These are phyloP conservation scores for Arthrinium phaeospermum DNA, from an alignment of 2,329 filamentous ascomycete genomes.

Conservation along the genomic window DNA sequence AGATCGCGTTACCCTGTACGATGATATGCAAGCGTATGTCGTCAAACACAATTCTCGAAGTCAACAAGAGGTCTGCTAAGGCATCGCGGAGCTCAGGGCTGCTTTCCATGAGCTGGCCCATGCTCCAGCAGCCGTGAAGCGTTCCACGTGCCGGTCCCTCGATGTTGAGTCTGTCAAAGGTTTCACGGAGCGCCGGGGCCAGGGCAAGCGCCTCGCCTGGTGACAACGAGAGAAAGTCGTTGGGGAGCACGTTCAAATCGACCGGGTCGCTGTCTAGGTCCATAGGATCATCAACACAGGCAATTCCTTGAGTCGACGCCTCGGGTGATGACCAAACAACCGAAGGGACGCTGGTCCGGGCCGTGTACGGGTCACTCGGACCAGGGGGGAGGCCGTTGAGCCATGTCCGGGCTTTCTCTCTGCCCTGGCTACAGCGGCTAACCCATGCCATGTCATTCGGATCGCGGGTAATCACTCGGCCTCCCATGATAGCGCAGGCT, in stretches of 20 bases:
- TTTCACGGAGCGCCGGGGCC: not conserved
- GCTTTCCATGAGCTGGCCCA: not conserved
- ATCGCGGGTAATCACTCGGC: not conserved
- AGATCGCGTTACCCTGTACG: not conserved
- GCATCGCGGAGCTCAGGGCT: not conserved
- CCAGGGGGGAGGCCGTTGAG: not conserved
- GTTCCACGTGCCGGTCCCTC: not conserved
- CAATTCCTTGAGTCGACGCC: not conserved
- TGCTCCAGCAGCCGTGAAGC: not conserved
- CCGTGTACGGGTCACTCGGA: not conserved
- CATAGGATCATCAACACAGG: not conserved
- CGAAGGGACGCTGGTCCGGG: not conserved
- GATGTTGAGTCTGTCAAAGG: not conserved
- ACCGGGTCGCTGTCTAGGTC: not conserved
- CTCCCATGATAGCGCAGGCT: not conserved
- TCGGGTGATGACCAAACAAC: not conserved
- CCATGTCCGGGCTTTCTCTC: not conserved
- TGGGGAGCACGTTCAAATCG: not conserved
- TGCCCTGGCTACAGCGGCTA: not conserved
- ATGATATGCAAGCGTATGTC: not conserved
- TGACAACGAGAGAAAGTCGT: not conserved
- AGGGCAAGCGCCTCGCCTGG: not conserved
- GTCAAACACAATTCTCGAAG: not conserved
- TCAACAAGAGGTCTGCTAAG: not conserved
- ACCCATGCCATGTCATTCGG: not conserved